phyloP scores from a whole-genome alignment of 148 eudicot species.

The Suaeda aralocaspica region DNA sequence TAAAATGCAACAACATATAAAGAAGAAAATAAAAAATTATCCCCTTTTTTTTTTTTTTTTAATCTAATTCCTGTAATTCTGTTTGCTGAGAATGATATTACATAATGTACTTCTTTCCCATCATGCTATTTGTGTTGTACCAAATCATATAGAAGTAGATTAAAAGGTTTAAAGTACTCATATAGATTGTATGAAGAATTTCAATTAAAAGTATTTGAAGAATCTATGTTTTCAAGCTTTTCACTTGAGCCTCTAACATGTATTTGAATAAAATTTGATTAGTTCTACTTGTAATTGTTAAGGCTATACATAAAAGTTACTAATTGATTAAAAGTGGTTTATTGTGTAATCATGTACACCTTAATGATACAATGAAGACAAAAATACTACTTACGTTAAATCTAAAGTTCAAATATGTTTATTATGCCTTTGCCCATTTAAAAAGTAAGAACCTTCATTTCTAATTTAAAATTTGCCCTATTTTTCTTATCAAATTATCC shows the following conservation, averaged over 20 bases:
- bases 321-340: background rate
- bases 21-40: no score
- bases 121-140: background rate
- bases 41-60: no score
- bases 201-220: background rate
- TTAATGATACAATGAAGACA: background rate
- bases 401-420: background rate
- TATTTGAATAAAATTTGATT: no score
- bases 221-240: no score
- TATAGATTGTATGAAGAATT: background rate
- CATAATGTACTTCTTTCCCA: background rate
- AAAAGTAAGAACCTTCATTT: no score
- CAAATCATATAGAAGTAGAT: background rate
- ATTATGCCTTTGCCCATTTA: conserved; percentile 8
- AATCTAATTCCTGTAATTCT: background rate
- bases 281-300: background rate
- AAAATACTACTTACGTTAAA: background rate
- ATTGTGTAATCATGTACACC: background rate
- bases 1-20: background rate
- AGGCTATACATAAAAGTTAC: background rate
- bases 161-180: background rate
- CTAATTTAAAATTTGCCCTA: no score
- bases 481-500: no score
- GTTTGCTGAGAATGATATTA: no score
- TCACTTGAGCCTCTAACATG: no score